Conservation (phyloP, 208 protist species). For the Leishmania braziliensis region DNA sequence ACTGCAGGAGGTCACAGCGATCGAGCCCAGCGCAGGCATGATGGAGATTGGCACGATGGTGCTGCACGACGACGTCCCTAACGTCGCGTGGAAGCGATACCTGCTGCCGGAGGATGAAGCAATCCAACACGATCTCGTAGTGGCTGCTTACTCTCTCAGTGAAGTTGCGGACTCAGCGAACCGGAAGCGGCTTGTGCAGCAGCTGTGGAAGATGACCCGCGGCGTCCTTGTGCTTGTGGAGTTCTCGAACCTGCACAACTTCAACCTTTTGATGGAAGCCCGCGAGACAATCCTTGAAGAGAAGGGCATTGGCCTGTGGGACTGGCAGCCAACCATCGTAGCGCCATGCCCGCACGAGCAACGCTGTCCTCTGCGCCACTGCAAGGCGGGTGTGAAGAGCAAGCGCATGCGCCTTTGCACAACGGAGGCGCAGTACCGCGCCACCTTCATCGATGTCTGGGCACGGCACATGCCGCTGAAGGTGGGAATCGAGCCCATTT, state of each 20-base stretch:
- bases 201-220: constrained; percentile 90
- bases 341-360: constrained; percentile 85
- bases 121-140: constrained; percentile 83
- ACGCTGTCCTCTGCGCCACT: constrained; percentile 83
- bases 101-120: constrained; percentile 82
- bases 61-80: constrained; percentile 85
- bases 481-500: constrained; percentile 85
- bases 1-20: constrained; percentile 80
- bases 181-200: constrained; percentile 66
- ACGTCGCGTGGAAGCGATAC: constrained; percentile 89
- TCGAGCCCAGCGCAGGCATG: constrained; percentile 90
- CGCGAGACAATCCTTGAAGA: constrained; percentile 84
- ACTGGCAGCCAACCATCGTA: constrained; percentile 90
- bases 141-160: constrained; percentile 86
- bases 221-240: constrained; percentile 84
- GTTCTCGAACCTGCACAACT: constrained; percentile 85
- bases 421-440: constrained; percentile 81
- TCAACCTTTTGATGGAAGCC: constrained; percentile 90
- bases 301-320: constrained; percentile 85
- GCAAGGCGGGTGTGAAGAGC: constrained; percentile 82
- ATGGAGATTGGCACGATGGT: constrained; percentile 92
- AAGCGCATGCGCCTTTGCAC: constrained; percentile 88
- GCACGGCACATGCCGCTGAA: constrained; percentile 77
- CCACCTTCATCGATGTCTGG: constrained; percentile 90
- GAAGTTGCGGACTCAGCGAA: constrained; percentile 72